Base-by-base conservation (phyloP, 495 filamentous ascomycete species). In the Amorphotheca resinae region DNA sequence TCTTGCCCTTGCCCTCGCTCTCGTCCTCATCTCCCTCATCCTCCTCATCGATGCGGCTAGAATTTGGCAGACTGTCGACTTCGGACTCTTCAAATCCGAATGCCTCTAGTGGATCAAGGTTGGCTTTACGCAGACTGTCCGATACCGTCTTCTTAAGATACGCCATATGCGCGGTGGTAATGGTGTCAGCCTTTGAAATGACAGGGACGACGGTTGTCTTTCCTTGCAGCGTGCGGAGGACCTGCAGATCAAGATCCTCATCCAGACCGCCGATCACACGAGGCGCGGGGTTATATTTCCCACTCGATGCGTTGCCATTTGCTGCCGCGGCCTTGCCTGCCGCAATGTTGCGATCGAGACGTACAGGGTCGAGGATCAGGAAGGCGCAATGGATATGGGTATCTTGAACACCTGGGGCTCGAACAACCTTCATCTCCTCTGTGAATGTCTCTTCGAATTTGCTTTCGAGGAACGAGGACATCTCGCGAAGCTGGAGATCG, bases 391-490 rank as follows among this genome's bases (percentile, higher is more conserved):
- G 91, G 52, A 98, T 91, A 60, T 98, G 91, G 33, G 89, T 94
- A 68, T 98, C 91, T 52, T 84, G 84, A 54, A 84, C 82, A 47
- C 88, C 91, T 15, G 91, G 87, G 40, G 88, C 84, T 50, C 91
- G 81, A 37, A 94, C 67, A 26, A 98, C 88, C 68, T 95, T 95
- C 73, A 93, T 94, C 70, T 98, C 91, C 64, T 98, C 91, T 25
- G 77, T 80, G 59, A 96, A 88, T 0, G 91, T 96, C 57, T 98
- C 93, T 59, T 96, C 88, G 49, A 98, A 98, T 60, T 96, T 98
- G 62, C 82, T 88, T 65, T 98, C 91, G 41, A 98, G 66, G 68
- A 98, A 98, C 9, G 80, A 73, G 20, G 82, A 79, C 62, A 95
- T 87, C 48, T 88, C 85, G 40, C 88, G 82, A 45, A 98, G 67